These are phyloP conservation scores for Phialocephala sp. DNA, from an alignment of 2,329 filamentous ascomycete species.

Conservation along the genomic window DNA sequence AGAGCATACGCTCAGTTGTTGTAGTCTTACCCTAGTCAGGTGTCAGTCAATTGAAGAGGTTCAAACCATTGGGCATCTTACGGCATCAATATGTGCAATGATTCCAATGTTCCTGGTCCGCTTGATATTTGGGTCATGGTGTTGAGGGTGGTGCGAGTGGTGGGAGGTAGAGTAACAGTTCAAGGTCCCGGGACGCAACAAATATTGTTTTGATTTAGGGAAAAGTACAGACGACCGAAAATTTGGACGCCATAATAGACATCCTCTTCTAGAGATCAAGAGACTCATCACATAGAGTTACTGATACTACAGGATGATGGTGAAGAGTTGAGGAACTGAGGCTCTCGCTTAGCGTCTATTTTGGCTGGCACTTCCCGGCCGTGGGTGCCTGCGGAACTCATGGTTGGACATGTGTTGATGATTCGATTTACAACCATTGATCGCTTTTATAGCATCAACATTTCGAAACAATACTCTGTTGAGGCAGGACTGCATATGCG, in stretches of 20 bases:
- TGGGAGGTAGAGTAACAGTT: conserved; percentile 31
- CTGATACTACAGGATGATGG: conserved; percentile 4
- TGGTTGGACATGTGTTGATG: conserved; percentile 13
- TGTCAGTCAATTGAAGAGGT: conserved; percentile 16
- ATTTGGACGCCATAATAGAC: conserved; percentile 37
- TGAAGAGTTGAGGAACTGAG: conserved; percentile 11
- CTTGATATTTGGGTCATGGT: conserved; percentile 41
- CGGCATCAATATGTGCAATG: conserved; percentile 96
- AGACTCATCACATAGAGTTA: conserved; percentile 39
- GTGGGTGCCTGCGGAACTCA: conserved; percentile 22
- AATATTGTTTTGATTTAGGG: conserved; percentile 1
- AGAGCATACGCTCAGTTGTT: conserved; percentile 98
- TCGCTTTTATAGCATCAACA: conserved; percentile 19
- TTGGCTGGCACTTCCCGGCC: conserved; percentile 23
- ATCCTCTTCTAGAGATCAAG: conserved; percentile 32
- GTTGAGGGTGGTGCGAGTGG: conserved; percentile 20
- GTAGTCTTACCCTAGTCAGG: conserved; percentile 84
- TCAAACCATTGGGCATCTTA: conserved; percentile 44
- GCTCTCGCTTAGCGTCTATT: conserved; percentile 31
- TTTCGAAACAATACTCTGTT: conserved; percentile 3
- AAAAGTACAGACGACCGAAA: conserved; percentile 21
- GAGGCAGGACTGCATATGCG: conserved; percentile 13
- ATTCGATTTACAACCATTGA: conserved; percentile 17
- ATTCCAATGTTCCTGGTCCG: conserved; percentile 95
- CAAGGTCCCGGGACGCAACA: conserved; percentile 15